Base-by-base conservation (phyloP, 257 asterid genomes). In the Solanum stenotomum region DNA sequence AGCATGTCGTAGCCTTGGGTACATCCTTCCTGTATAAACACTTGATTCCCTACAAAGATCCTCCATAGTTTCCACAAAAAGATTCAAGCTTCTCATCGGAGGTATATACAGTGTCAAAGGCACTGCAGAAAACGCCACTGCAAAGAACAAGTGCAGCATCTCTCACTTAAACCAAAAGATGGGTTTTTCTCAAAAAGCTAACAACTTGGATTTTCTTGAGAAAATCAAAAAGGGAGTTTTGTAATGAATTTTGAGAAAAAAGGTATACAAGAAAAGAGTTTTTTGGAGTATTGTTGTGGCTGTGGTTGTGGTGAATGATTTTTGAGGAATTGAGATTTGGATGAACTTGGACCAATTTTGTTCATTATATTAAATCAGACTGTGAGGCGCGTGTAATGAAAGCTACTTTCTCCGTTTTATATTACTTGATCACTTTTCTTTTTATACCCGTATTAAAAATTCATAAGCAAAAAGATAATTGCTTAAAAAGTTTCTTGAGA, bases 61-160 rank as follows among this genome's bases (percentile, higher is more conserved):
- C 89, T 96, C 96, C 76, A 96, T 65, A 20, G 94, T 93, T 92
- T 93, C 98, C 85, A 96, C 91, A 65, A 96, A 96, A 0, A 92
- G 89, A 90, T 90, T 96, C 92, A 96, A 91, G 92, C 95, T 94
- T 77, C 99, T 93, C 46, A 96, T 76, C 1, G 99, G 99, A n/a
- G 98, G 99, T 37, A 96, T 90, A 91, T 96, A 96, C 34, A 96
- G 93, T 37, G 92, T 95, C 94, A 96, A 90, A 71, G 99, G 99
- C 11, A 92, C 98, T n/a, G 99, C 94, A 2, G 99, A 95, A 87
- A 95, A 95, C 88, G 98, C 98, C 90, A 93, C 94, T 9, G 95
- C 94, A 35, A 94, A 92, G 90, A 95, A 94, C 90, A 93, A 61
- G 67, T 94, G 94, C 92, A 94, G 82, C 98, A 95, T 95, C 91